phyloP scores from a whole-genome alignment of 495 filamentous ascomycete genomes.

The Pyronema omphalodes region DNA sequence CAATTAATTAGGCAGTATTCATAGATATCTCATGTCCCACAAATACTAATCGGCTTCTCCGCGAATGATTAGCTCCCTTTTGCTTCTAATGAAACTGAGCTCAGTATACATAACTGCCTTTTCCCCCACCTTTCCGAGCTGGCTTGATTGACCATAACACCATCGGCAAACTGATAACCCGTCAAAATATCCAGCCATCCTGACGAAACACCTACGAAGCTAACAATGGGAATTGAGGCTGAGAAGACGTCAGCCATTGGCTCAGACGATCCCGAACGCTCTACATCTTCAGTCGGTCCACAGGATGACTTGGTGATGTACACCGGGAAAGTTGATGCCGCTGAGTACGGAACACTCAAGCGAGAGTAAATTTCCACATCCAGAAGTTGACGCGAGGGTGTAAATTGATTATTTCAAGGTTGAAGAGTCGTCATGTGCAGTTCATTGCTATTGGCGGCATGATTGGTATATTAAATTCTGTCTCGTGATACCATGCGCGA shows the following conservation, averaged over 20 bases:
- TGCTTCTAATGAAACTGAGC: not conserved
- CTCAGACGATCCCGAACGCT: not conserved
- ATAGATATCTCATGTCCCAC: not conserved
- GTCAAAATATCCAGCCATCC: not conserved
- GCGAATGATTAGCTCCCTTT: not conserved
- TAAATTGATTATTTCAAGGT: not conserved
- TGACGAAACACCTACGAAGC: not conserved
- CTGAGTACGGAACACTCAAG: conserved; percentile 2
- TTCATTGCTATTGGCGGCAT: conserved; percentile 52
- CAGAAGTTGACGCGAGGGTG: not conserved
- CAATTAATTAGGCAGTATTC: not conserved
- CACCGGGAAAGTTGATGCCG: not conserved
- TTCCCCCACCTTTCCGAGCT: not conserved
- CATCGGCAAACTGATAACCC: not conserved
- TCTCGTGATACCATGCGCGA: not conserved
- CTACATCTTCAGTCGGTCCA: not conserved
- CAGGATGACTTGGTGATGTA: not conserved
- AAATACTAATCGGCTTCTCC: not conserved
- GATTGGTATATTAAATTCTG: conserved; percentile 24
- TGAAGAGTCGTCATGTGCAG: conserved; percentile 24
- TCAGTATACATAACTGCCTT: not conserved
- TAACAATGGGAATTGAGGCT: not conserved
- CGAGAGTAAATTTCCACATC: not conserved
- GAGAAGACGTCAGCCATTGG: not conserved
- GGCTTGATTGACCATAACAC: not conserved